These are phyloP conservation scores for Escovopsis sp. DNA, from an alignment of 2,329 filamentous ascomycete genomes.

Conservation along the genomic window DNA sequence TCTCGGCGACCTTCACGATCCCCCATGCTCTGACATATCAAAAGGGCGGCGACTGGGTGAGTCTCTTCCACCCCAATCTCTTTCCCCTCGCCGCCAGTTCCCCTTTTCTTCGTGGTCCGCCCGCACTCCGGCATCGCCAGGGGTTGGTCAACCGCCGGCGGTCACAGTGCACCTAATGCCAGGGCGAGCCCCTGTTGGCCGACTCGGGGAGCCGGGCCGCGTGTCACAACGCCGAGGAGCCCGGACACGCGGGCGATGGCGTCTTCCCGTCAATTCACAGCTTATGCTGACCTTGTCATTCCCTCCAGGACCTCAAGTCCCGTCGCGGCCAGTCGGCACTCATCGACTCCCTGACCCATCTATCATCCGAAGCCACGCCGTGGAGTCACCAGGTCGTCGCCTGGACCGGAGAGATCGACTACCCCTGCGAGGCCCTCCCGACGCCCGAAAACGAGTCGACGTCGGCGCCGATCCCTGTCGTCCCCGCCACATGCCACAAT, in stretches of 20 bases:
- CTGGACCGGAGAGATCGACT: slow-evolving; percentile 82
- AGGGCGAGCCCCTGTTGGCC: too few species aligned
- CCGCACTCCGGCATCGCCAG: too few species aligned
- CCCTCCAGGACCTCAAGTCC: slow-evolving; percentile 52
- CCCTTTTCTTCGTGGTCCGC: too few species aligned
- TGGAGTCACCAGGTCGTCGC: slow-evolving; percentile 91
- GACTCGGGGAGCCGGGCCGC: too few species aligned
- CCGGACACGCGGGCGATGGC: too few species aligned
- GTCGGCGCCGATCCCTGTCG: slow-evolving; percentile 27
- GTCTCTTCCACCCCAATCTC: slow-evolving; percentile 12
- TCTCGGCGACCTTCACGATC: slow-evolving; percentile 51
- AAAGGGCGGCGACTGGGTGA: slow-evolving; percentile 46
- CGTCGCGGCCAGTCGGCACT: slow-evolving; percentile 82
- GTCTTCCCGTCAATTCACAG: too few species aligned
- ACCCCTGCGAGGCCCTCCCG: slow-evolving; percentile 25
- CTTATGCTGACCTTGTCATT: not conserved
- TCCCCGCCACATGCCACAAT: slow-evolving; percentile 45
- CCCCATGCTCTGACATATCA: slow-evolving; percentile 45
- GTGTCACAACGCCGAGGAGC: too few species aligned
- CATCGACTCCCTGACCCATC: slow-evolving; percentile 78
- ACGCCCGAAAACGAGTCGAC: slow-evolving; percentile 33
- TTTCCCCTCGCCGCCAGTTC: not conserved
- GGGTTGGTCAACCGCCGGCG: too few species aligned
- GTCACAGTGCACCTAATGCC: too few species aligned
- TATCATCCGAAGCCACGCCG: slow-evolving; percentile 67